Conservation (phyloP, 2,329 filamentous ascomycete species). For the Diaporthe batatas region DNA sequence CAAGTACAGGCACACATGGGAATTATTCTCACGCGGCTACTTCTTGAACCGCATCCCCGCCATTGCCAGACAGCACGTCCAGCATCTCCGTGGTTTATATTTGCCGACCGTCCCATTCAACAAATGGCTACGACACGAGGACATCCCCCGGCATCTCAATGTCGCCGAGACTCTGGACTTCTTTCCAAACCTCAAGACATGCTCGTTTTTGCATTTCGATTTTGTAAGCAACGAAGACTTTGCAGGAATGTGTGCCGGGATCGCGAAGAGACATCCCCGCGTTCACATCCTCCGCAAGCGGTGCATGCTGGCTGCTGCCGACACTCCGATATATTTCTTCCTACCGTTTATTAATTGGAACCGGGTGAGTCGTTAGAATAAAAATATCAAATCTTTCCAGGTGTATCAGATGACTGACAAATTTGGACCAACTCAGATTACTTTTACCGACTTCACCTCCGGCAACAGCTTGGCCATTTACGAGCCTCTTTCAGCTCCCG, state of each 20-base stretch:
- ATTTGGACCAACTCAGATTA: not conserved
- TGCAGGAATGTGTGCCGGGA: no score
- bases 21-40: no score
- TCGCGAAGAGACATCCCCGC: not conserved
- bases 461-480: not conserved
- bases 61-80: not conserved
- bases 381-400: no score
- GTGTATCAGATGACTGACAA: not conserved
- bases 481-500: no score
- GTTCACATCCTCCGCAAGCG: not conserved
- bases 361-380: not conserved
- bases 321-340: no score
- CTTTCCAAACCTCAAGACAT: not conserved
- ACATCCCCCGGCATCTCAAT: not conserved
- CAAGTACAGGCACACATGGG: no score
- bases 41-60: constrained; percentile 20
- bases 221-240: no score
- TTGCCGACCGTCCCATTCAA: no score
- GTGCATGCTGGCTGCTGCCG: no score
- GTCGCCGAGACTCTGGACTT: not conserved
- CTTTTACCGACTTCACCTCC: not conserved
- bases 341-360: no score
- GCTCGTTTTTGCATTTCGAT: not conserved
- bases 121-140: not conserved
- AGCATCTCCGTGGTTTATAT: not conserved